phyloP scores from a whole-genome alignment of 192 early-diverging fungal genomes.

The Coemansia pectinata region DNA sequence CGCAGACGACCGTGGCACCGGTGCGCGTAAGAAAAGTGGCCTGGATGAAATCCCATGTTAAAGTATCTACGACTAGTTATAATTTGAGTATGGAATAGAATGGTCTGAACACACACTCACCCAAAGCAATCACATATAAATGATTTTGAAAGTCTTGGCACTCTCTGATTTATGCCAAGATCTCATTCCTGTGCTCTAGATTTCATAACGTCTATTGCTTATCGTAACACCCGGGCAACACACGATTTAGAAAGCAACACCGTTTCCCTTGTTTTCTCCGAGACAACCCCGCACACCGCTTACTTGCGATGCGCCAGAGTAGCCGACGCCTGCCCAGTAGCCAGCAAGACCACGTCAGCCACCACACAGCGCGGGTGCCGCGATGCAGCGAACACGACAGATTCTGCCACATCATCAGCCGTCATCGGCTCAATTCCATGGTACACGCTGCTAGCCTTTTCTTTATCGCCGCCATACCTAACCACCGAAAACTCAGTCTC shows the following conservation, averaged over 20 bases:
- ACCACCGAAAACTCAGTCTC: constrained; percentile 91
- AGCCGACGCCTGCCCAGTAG: constrained; percentile 39
- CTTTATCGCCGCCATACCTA: constrained; percentile 68
- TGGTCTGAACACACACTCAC: not conserved
- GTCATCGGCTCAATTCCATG: constrained; percentile 70
- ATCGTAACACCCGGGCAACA: not conserved
- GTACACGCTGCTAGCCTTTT: constrained; percentile 73
- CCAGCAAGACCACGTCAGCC: constrained; percentile 38
- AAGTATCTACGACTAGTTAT: not conserved
- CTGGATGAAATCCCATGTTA: constrained; percentile 15
- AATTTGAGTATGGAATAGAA: not conserved
- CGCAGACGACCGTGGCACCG: constrained; percentile 8
- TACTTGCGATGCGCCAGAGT: constrained; percentile 28
- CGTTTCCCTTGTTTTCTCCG: not conserved
- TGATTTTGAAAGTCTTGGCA: not conserved
- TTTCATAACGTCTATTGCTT: not conserved
- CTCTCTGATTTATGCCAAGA: not conserved
- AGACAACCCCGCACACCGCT: not conserved
- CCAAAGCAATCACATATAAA: not conserved
- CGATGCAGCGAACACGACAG: constrained; percentile 76
- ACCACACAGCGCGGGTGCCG: constrained; percentile 55
- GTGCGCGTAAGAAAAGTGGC: constrained; percentile 7
- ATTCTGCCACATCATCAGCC: constrained; percentile 73
- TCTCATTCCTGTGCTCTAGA: not conserved
- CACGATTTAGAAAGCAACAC: too few species aligned